phyloP scores from a whole-genome alignment of 2,329 filamentous ascomycete genomes.

The Botrytis elliptica region DNA sequence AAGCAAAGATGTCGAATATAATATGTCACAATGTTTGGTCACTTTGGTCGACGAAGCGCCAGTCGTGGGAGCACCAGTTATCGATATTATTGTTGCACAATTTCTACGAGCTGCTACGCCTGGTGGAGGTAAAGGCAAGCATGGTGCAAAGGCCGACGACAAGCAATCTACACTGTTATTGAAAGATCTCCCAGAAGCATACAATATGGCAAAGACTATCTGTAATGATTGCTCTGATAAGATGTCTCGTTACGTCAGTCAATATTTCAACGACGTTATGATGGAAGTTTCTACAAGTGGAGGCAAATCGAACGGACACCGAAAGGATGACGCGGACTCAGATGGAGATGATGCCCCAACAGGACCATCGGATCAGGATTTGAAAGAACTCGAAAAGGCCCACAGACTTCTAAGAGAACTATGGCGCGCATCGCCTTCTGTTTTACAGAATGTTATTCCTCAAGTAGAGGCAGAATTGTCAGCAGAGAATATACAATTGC shows the following conservation, averaged over 20 bases:
- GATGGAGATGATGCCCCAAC: constrained; percentile 59
- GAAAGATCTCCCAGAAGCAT: constrained; percentile 87
- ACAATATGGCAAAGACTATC: constrained; percentile 93
- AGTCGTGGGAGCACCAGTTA: constrained; percentile 73
- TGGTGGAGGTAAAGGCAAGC: constrained; percentile 52
- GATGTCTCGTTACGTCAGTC: constrained; percentile 90
- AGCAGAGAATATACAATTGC: constrained; percentile 83
- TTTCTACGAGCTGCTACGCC: constrained; percentile 85
- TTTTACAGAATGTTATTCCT: constrained; percentile 89
- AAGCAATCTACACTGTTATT: constrained; percentile 81
- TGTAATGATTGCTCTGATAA: constrained; percentile 88
- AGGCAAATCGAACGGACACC: constrained; percentile 52
- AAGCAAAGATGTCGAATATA: constrained; percentile 89
- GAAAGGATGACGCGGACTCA: constrained; percentile 55
- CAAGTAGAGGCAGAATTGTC: constrained; percentile 90
- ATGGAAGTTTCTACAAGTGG: constrained; percentile 71
- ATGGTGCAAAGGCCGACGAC: constrained; percentile 59
- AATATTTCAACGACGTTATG: constrained; percentile 97
- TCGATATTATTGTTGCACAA: constrained; percentile 93
- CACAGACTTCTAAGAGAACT: constrained; percentile 87
- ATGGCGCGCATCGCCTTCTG: constrained; percentile 85
- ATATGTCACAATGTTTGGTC: constrained; percentile 82
- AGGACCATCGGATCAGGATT: constrained; percentile 76
- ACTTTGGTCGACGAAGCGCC: constrained; percentile 84
- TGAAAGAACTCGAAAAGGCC: constrained; percentile 85